Evolutionary conservation across 2,329 filamentous ascomycete genomes (phyloP), one percentile per base, ranked within the genome.

Genomic region (Colletotrichum lindemuthianum): DNA sequence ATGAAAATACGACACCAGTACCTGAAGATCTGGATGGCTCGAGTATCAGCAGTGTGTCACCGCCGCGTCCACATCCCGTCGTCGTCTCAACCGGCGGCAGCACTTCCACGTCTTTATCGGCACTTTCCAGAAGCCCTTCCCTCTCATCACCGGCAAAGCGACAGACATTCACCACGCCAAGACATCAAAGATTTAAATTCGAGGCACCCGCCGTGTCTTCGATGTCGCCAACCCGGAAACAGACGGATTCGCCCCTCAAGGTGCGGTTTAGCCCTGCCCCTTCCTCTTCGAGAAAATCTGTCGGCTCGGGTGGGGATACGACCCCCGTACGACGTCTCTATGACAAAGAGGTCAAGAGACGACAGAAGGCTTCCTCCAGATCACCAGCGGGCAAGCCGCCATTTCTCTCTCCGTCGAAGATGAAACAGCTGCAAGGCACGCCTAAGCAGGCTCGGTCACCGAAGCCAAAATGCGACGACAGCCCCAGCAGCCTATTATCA

Each of bases 211-310:
- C 11, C 32, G 8, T 45, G 43, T n/a, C 9, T 8, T 9, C 15
- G n/a, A 15, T 3, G 16, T 16, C 43, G 24, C 43, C 15, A 15
- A 43, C 33, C 34, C 47, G 7, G 37, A 47, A 9, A 52, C 34
- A 34, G 13, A 56, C 34, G 12, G 63, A 40, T 33, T 65, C 63
- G 4, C 40, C 47, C 10, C 58, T 45, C 11, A 65, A 52, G 16
- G 41, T 65, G 5, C 58, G 63, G n/a, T 65, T 57, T 59, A 57
- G 40, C 10, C 57, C 63, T 12, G 36, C 53, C 10, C 63, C 63
- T 8, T 48, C 59, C 8, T 56, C 58, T 2, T 32, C 47, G 33
- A 36, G 37, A 11, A 50, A 44, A 15, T 56, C 45, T 12, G 40
- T 47, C 9, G 63, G 63, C 15, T 40, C 51, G 6, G 63, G 56